phyloP scores from a whole-genome alignment of 495 filamentous ascomycete species.

The Amphirosellinia nigrospora region DNA sequence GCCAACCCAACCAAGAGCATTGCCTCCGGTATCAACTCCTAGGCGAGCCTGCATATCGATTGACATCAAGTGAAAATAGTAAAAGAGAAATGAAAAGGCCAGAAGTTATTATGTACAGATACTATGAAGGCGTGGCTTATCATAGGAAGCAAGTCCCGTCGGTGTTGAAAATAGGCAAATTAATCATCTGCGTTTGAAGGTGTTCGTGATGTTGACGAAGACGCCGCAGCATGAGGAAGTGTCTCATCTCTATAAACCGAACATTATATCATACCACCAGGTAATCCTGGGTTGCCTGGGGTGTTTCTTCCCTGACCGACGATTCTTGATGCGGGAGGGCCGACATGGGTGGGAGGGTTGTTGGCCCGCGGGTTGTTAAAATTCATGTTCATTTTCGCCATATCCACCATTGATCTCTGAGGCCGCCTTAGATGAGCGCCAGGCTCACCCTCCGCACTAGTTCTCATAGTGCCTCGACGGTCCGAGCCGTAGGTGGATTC shows the following conservation, averaged over 20 bases:
- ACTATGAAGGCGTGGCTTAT: constrained; percentile 31
- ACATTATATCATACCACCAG: constrained; percentile 54
- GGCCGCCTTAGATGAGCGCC: constrained; percentile 53
- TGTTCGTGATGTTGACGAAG: background rate
- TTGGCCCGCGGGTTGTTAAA: constrained; percentile 54
- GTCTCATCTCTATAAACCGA: background rate
- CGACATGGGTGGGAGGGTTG: constrained; percentile 38
- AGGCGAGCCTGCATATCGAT: constrained; percentile 36
- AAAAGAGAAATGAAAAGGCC: constrained; percentile 31
- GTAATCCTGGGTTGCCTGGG: constrained; percentile 39
- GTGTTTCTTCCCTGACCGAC: constrained; percentile 40
- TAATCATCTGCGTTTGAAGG: background rate
- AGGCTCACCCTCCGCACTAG: constrained; percentile 51
- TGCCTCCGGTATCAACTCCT: constrained; percentile 37
- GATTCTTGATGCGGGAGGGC: constrained; percentile 43
- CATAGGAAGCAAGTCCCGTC: background rate
- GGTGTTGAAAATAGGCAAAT: constrained; percentile 18
- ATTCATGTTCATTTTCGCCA: background rate
- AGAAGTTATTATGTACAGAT: constrained; percentile 37
- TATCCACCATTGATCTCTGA: constrained; percentile 55
- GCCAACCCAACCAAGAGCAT: constrained; percentile 20
- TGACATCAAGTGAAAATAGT: constrained; percentile 25
- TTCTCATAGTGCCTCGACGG: constrained; percentile 28
- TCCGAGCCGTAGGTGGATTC: constrained; percentile 31
- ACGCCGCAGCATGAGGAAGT: background rate